Evolutionary conservation across 768 basidiomycete species (phyloP), one percentile per base, ranked within the genome.

Genomic region (Tricholoma sp.): DNA sequence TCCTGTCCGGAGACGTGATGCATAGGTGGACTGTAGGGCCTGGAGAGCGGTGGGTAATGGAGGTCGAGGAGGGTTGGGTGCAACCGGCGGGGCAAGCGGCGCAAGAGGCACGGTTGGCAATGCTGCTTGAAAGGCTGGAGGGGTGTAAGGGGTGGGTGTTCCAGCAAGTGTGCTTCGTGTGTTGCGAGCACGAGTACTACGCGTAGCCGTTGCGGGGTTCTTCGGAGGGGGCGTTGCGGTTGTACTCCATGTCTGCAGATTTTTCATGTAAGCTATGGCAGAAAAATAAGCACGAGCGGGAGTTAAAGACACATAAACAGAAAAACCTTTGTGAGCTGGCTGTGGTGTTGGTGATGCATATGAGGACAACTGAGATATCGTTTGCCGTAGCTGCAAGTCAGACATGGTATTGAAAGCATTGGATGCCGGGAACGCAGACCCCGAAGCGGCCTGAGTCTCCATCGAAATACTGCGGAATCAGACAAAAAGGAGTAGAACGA

Each of bases 1-100:
- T 14, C 97, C 97, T 0, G 96, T 95, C 22, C 90, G 85, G 52
- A 98, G 75, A n/a, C 96, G 83, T 5, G 94, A 89, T 0, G 94
- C 77, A 69, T 97, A 98, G 2, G 91, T 89, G 0, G 92, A 88
- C 56, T 83, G 79, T 12, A 85, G 73, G 0, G 89, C 94, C 67
- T 98, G 96, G 0, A 80, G 71, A 0, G 72, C 69, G 0, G 86
- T 79, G 0, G 86, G 80, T 29, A 93, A 73, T 35, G 82, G 82
- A 3, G 80, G 78, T 3, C 75, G 76, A 3, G 81, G 81, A 5
- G 80, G 82, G 54, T 82, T 83, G 4, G 75, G 78, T 2, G 72
- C 68, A 2, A 58, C 70, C 0, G 66, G 58, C 2, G 79, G 75
- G 1, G 69, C 62, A 16, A 58, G 57, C 27, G 74, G 64, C n/a